A percentile compares a stretch with the other conserved stretches of the same genome.
Evolutionary conservation across 2,329 filamentous ascomycete species (phyloP).

Genomic region (Hirsutella rhossiliensis): DNA sequence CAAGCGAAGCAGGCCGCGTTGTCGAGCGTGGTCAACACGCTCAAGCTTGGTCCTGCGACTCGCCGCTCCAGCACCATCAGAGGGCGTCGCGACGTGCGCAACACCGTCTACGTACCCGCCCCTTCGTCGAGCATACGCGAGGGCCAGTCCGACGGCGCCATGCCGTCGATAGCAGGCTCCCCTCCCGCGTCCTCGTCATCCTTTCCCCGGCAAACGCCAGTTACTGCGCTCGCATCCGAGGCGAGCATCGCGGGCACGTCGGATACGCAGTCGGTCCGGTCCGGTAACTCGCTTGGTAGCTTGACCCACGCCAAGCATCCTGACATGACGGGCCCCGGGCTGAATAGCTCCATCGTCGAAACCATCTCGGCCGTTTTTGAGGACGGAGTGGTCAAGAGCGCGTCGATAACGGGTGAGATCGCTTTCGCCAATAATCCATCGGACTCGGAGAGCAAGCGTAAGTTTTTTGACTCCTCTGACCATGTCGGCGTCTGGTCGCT

Average conservation of each 20-base stretch:
- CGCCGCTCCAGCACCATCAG: constrained; percentile 66
- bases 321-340: constrained; percentile 64
- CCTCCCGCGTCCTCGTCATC: constrained; percentile 6
- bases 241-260: constrained; percentile 47
- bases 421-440: constrained; percentile 67
- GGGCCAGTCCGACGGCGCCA: constrained; percentile 16
- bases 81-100: constrained; percentile 81
- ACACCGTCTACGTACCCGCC: constrained; percentile 70
- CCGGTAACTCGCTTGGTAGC: constrained; percentile 66
- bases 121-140: constrained; percentile 17
- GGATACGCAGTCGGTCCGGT: constrained; percentile 86
- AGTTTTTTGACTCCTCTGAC: constrained; percentile 11
- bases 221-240: constrained; percentile 50
- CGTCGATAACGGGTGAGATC: constrained; percentile 75
- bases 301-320: constrained; percentile 64
- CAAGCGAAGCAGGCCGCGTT: constrained; percentile 62
- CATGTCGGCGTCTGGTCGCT: neutral
- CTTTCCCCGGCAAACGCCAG: constrained; percentile 29
- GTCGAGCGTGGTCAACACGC: constrained; percentile 61
- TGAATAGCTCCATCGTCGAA: constrained; percentile 85
- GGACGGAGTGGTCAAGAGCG: constrained; percentile 55
- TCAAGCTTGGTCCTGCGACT: constrained; percentile 54
- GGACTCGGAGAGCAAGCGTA: constrained; percentile 38
- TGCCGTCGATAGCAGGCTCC: constrained; percentile 4
- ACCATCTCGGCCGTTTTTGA: constrained; percentile 81